Base-by-base conservation (phyloP, 208 protist genomes). In the Trypanosoma grayi region DNA sequence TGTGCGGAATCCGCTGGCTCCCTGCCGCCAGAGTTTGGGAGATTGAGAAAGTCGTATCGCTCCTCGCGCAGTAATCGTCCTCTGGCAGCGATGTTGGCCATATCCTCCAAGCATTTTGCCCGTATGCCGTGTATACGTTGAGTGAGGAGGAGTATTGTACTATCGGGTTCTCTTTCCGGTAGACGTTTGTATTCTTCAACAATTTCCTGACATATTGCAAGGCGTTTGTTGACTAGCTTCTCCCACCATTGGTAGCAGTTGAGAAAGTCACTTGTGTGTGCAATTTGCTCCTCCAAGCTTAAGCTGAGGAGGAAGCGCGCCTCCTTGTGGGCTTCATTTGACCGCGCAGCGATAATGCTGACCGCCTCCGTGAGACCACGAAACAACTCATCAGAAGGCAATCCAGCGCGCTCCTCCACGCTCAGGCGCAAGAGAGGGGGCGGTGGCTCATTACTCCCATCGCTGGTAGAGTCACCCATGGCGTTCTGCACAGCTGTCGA, bases 201-300 rank as follows among this genome's bases (percentile, higher is more conserved):
- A 25, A 79, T 45, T 2, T 68, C 48, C 40, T 79, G 63, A 46
- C 79, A 90, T 8, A 44, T 13, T 2, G 66, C 11, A 0, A 90
- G 67, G 16, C 70, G 73, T 22, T 66, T 65, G 48, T 82, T 83
- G 36, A 87, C 77, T 0, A 64, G 44, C 9, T 30, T 40, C 39
- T 90, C 73, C 83, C 79, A 90, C 70, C 68, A 87, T 24, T 77
- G 34, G 65, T 85, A 87, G 50, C 77, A 83, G 24, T 30, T 60
- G 2, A 66, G 33, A 48, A 86, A 90, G 56, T 90, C 79, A 34
- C 55, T 70, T 2, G 73, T 81, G 58, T 83, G 78, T 0, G 79
- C 31, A 20, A 90, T 83, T 50, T 85, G 68, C 54, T 90, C 83
- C 66, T 90, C 83, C 24, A 87, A 60, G 41, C 72, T 78, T 24